Evolutionary conservation across 495 filamentous ascomycete genomes (phyloP).

Genomic region (Lepraria neglecta): DNA sequence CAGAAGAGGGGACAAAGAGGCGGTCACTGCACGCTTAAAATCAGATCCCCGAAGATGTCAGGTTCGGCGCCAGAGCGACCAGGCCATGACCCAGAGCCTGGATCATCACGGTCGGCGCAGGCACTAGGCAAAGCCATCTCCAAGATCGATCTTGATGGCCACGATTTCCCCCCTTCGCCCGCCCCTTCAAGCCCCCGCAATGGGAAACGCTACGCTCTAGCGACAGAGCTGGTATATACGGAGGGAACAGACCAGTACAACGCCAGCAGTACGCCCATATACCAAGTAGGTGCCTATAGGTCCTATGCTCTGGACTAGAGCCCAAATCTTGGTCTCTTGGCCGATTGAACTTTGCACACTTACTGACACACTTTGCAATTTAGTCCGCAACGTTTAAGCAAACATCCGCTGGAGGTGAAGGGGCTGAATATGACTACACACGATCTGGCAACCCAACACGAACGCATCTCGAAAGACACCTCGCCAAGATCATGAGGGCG

Average conservation of each 20-base stretch:
- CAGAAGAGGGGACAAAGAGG: slow-evolving; percentile 1
- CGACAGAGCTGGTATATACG: slow-evolving; percentile 93
- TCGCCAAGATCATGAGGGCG: slow-evolving; percentile 98
- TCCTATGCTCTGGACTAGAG: not conserved
- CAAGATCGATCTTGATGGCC: slow-evolving; percentile 75
- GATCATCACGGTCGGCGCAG: slow-evolving; percentile 4
- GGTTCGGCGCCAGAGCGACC: not conserved
- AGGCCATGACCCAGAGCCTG: not conserved
- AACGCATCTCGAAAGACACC: slow-evolving; percentile 90
- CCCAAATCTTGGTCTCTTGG: not conserved
- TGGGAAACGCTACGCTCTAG: slow-evolving; percentile 81
- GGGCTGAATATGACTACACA: slow-evolving; percentile 93
- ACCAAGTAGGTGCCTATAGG: slow-evolving; percentile 53
- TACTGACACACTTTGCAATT: slow-evolving; percentile 9
- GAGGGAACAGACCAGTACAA: slow-evolving; percentile 95
- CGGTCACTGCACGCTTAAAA: not conserved
- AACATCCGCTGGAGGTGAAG: slow-evolving; percentile 61
- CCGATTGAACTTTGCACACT: not conserved
- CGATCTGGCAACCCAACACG: slow-evolving; percentile 94
- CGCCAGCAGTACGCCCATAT: slow-evolving; percentile 90
- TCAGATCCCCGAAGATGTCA: slow-evolving; percentile 7
- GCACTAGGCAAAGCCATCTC: slow-evolving; percentile 61
- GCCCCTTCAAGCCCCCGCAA: slow-evolving; percentile 84
- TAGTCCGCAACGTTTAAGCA: slow-evolving; percentile 97
- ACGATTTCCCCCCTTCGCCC: slow-evolving; percentile 88